Evolutionary conservation across 2,329 filamentous ascomycete species (phyloP).

Genomic region (Cladosporium sp.): DNA sequence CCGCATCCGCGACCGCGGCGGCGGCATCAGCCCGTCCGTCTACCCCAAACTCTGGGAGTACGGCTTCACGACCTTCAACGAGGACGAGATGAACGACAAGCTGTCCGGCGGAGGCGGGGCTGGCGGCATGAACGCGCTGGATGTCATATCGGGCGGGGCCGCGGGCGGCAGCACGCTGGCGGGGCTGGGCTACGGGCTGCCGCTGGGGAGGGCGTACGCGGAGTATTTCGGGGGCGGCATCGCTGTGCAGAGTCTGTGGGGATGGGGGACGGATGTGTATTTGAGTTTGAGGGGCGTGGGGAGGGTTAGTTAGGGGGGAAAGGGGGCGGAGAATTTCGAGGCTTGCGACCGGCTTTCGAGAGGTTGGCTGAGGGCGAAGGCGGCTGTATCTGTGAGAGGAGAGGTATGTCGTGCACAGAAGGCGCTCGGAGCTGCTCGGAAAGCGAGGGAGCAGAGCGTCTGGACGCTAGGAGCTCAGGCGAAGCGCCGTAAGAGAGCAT

Average conservation of each 20-base stretch:
- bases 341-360: too few relatives aligned
- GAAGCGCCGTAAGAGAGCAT: too few relatives aligned
- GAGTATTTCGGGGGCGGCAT: constrained; percentile 98
- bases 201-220: constrained; percentile 84
- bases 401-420: too few relatives aligned
- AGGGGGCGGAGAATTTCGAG: too few relatives aligned
- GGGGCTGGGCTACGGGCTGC: constrained; percentile 86
- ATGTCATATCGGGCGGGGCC: constrained; percentile 65
- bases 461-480: too few relatives aligned
- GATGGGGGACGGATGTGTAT: constrained; percentile 75
- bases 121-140: constrained; percentile 59
- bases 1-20: constrained; percentile 89
- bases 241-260: constrained; percentile 87
- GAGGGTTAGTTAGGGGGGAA: constrained; percentile 29
- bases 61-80: constrained; percentile 90
- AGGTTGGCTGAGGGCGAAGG: too few relatives aligned
- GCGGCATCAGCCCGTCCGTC: constrained; percentile 80
- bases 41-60: constrained; percentile 91
- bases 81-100: constrained; percentile 50
- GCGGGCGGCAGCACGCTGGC: constrained; percentile 73
- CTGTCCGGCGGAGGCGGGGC: constrained; percentile 37
- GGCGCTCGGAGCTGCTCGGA: too few relatives aligned
- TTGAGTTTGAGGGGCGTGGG: constrained; percentile 56
- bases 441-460: too few relatives aligned
- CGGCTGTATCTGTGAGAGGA: too few relatives aligned